Base-by-base conservation (phyloP, 2,329 filamentous ascomycete species). In the Grosmannia clavigera region DNA sequence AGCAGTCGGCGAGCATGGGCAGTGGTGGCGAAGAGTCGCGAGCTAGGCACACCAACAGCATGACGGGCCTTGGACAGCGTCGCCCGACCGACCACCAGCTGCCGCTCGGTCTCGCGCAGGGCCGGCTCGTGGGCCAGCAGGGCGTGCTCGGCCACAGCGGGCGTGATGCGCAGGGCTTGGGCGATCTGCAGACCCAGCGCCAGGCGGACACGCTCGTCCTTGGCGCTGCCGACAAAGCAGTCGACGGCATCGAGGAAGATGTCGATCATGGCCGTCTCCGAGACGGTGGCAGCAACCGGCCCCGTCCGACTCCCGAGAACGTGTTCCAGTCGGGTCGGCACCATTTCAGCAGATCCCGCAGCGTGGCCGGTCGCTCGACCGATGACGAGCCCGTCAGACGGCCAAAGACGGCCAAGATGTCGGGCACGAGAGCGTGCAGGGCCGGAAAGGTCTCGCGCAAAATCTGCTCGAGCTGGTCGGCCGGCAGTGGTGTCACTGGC, bases 241-340 rank as follows among this genome's bases (percentile, higher is more conserved):
- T 99, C 94, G 58, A 94, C 80, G 0, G 91, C 89, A 69, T 99
- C 94, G 75, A 96, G 82, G 68, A 96, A 96, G 72, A 97, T 95
- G 67, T 87, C 84, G 67, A 96, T 87, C 64, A 83, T 78, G n/a
- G 27, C 82, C 0, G 86, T 59, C 1, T 40, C 58, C 78, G 69
- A 94, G 22, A 43, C 22, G 31, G 69, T 94, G 22, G 31, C 7
- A 22, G 38, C 88, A 25, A 82, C 78, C 12, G 84, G 83, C 29
- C 33, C 78, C 12, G 84, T 83, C 29, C 33, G 33, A 35, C 81
- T 86, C 64, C 80, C 85, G 27, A 96, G 75, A 19, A 90, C 81
- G 58, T 81, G 77, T 57, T 85, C 79, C 27, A 96, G 76, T 61
- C 94, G 83, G n/a, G n/a, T 55, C 84, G 82, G 67, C 91, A 96